Evolutionary conservation across 78 protist genomes (phyloP).

Genomic region (Guillardia theta): DNA sequence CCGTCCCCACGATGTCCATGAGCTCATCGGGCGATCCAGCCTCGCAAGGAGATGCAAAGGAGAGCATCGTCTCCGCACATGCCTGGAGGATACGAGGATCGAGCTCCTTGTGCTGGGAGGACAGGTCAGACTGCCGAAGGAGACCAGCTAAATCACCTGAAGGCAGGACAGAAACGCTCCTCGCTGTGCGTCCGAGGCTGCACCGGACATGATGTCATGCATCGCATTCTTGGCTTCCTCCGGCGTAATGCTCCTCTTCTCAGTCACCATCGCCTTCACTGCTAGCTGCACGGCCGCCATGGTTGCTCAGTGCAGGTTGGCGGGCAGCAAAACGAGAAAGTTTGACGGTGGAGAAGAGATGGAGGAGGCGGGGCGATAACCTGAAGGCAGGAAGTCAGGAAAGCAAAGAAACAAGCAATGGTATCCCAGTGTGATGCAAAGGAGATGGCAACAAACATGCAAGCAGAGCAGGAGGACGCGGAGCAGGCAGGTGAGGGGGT

Average conservation of each 20-base stretch:
- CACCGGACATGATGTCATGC: background rate
- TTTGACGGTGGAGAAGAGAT: background rate
- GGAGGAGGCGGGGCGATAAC: background rate
- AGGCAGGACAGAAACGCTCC: background rate
- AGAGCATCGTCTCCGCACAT: background rate
- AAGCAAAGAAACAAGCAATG: background rate
- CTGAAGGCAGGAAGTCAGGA: background rate
- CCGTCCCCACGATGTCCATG: slow-evolving; percentile 73
- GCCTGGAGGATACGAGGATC: background rate
- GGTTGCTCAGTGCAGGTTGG: background rate
- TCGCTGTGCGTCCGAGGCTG: background rate
- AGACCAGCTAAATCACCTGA: background rate
- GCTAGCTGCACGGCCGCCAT: background rate
- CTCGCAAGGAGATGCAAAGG: background rate
- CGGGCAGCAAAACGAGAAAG: background rate
- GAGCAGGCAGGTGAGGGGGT: background rate
- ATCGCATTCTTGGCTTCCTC: background rate
- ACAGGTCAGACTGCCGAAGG: background rate
- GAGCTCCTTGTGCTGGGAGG: background rate
- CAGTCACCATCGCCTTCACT: background rate
- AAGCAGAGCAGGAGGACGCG: too few species aligned
- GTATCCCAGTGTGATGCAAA: background rate
- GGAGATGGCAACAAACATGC: background rate
- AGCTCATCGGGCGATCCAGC: background rate
- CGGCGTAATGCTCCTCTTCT: background rate